phyloP scores from a whole-genome alignment of 1,139 yeast genomes.

The Kodamaea arcana region DNA sequence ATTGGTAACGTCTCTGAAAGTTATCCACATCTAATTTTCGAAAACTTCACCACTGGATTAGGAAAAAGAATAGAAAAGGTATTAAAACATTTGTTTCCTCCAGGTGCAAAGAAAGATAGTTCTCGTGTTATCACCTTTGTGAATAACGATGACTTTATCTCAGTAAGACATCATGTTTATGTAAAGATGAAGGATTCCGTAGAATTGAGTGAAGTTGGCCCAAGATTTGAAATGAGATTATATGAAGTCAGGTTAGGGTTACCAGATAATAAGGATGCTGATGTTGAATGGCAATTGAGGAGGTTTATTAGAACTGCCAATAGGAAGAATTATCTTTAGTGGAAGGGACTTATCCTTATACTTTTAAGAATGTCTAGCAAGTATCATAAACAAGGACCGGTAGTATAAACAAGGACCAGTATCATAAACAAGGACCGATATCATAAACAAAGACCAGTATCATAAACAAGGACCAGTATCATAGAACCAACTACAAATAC shows the following conservation, averaged over 20 bases:
- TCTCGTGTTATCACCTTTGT: constrained; percentile 88
- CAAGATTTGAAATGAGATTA: constrained; percentile 95
- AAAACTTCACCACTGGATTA: constrained; percentile 77
- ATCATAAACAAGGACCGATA: no score
- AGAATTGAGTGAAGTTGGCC: constrained; percentile 95
- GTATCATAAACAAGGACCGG: no score
- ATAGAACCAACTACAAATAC: no score
- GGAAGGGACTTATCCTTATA: no score
- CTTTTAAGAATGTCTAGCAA: not conserved
- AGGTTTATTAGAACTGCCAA: constrained; percentile 93
- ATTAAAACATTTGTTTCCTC: constrained; percentile 87
- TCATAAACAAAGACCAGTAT: no score
- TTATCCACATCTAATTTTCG: constrained; percentile 91
- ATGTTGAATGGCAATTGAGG: constrained; percentile 92
- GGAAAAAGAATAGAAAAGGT: constrained; percentile 82
- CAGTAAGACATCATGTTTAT: constrained; percentile 92
- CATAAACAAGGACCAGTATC: no score
- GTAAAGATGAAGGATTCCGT: constrained; percentile 85
- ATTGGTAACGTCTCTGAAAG: constrained; percentile 88
- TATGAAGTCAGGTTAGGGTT: constrained; percentile 88
- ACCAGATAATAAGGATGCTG: constrained; percentile 94
- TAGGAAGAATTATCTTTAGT: constrained; percentile 74
- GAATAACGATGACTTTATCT: constrained; percentile 84
- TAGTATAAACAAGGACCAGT: no score
- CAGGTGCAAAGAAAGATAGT: constrained; percentile 89